Evolutionary conservation across 306 rosid genomes (phyloP).

Genomic region (Trifolium repens): DNA sequence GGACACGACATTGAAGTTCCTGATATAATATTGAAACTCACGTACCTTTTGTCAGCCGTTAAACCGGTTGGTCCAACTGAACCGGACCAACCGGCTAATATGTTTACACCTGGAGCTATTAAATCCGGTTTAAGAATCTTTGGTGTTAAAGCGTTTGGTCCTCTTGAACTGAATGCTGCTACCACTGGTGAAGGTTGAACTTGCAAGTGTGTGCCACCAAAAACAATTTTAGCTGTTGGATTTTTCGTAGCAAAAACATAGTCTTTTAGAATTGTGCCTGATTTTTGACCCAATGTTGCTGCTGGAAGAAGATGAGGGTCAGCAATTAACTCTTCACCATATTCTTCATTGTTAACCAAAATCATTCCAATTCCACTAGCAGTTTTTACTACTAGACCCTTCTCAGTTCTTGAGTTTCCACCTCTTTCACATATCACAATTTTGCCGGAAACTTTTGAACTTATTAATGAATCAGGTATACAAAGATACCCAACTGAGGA

Average conservation of each 20-base stretch:
- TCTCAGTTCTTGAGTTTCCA: slow-evolving; percentile 66
- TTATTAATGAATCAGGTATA: slow-evolving; percentile 45
- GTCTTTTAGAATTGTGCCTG: slow-evolving; percentile 58
- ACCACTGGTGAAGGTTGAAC: slow-evolving; percentile 87
- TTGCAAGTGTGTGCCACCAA: slow-evolving; percentile 59
- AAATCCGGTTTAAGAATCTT: slow-evolving; percentile 85
- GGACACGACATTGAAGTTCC: slow-evolving; percentile 99
- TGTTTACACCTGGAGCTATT: slow-evolving; percentile 91
- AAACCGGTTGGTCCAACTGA: slow-evolving; percentile 75
- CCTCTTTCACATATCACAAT: slow-evolving; percentile 91
- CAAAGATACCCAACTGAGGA: slow-evolving; percentile 60
- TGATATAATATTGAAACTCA: slow-evolving; percentile 78
- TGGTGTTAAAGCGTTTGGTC: slow-evolving; percentile 75
- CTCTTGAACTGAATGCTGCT: slow-evolving; percentile 94
- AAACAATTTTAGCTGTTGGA: slow-evolving; percentile 62
- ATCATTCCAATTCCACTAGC: slow-evolving; percentile 94
- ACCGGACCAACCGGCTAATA: slow-evolving; percentile 91
- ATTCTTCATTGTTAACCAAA: slow-evolving; percentile 64
- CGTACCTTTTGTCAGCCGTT: slow-evolving; percentile 53
- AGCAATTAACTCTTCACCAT: slow-evolving; percentile 83
- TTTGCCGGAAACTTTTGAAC: slow-evolving; percentile 63
- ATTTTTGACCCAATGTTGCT: slow-evolving; percentile 65
- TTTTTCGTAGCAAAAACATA: slow-evolving; percentile 52
- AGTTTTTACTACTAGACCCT: slow-evolving; percentile 66
- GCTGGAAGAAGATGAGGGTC: slow-evolving; percentile 78